Evolutionary conservation across 495 filamentous ascomycete species (phyloP), one percentile per base, ranked within the genome.

Genomic region (Hypoxylon crocopeplum): DNA sequence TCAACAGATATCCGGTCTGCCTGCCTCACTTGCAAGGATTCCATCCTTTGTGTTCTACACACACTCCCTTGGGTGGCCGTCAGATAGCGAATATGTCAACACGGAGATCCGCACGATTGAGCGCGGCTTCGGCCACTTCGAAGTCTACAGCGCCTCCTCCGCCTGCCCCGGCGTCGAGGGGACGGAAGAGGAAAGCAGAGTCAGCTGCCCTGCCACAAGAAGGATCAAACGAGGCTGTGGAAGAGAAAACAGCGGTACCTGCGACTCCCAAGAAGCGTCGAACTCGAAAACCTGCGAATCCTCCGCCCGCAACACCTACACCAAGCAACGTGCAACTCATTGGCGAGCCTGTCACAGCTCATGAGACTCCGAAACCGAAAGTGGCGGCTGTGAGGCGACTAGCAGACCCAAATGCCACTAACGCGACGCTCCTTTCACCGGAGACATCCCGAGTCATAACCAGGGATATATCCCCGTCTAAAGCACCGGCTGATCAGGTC

Each of bases 391-490:
- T 79, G 38, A 71, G 70, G 44, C 75, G 80, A 11, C 74, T 83
- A 4, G 80, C 79, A 13, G 77, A 77, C 64, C 73, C 78, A 17
- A 71, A 73, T 68, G 75, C 71, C 56, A 78, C 79, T 62, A 93
- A 95, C 69, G 92, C 89, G 29, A 84, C 86, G 6, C 82, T 97
- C 40, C 75, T 90, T 13, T 93, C 92, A 0, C 90, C 92, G 0
- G 80, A 88, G 64, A 91, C 90, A 45, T 88, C 88, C 10, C 82
- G 85, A 24, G 71, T 89, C 39, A 75, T 89, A 39, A 81, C 84
- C 24, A 85, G 85, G 51, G 76, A 78, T 51, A 67, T 74, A 20
- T 87, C 88, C 4, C 85, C 85, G 24, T 86, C 83, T 11, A 88
- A 86, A 60, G 69, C 79, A 19, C 70, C 61, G 1, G 30, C 67